A percentile compares a stretch with the other conserved stretches of the same genome.
Conservation (phyloP, 108 stramenopile species). For the Nitzschia inconspicua region DNA sequence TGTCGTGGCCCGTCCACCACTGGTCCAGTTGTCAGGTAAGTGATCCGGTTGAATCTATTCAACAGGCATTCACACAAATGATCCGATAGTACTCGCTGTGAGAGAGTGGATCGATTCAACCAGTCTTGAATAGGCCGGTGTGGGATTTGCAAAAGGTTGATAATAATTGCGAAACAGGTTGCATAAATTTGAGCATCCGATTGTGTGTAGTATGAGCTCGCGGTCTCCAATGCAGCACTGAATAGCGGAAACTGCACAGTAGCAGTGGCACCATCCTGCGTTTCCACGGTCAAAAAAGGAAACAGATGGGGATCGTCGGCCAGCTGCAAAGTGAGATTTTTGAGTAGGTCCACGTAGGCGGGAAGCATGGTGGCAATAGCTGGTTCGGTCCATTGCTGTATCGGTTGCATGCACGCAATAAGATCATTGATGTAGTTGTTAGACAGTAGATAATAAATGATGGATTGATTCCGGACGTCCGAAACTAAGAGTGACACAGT, state of each 20-base stretch:
- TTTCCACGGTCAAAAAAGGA: conserved; percentile 31
- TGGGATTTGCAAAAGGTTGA: conserved; percentile 64
- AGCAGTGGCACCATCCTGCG: neutral
- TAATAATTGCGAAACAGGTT: conserved; percentile 61
- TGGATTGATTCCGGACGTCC: conserved; percentile 43
- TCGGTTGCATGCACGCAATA: conserved; percentile 59
- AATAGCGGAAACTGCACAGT: conserved; percentile 59
- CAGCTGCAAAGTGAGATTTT: conserved; percentile 60
- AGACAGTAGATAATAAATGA: conserved; percentile 72
- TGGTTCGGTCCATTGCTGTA: conserved; percentile 69
- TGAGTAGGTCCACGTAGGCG: conserved; percentile 62
- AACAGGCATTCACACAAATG: conserved; percentile 39
- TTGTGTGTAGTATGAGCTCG: conserved; percentile 36
- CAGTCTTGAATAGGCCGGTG: conserved; percentile 46
- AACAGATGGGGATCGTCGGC: conserved; percentile 46
- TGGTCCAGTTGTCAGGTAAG: conserved; percentile 36
- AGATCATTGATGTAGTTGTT: conserved; percentile 82
- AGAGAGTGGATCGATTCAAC: conserved; percentile 28
- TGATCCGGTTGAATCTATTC: conserved; percentile 30
- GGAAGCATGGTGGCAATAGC: conserved; percentile 76
- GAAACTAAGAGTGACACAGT: conserved; percentile 59
- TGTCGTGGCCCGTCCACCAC: conserved; percentile 54
- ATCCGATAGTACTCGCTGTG: conserved; percentile 27
- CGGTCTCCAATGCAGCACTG: conserved; percentile 60
- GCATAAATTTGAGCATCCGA: conserved; percentile 55